Evolutionary conservation across 768 basidiomycete species (phyloP), one percentile per base, ranked within the genome.

Genomic region (Galerina sulciceps): DNA sequence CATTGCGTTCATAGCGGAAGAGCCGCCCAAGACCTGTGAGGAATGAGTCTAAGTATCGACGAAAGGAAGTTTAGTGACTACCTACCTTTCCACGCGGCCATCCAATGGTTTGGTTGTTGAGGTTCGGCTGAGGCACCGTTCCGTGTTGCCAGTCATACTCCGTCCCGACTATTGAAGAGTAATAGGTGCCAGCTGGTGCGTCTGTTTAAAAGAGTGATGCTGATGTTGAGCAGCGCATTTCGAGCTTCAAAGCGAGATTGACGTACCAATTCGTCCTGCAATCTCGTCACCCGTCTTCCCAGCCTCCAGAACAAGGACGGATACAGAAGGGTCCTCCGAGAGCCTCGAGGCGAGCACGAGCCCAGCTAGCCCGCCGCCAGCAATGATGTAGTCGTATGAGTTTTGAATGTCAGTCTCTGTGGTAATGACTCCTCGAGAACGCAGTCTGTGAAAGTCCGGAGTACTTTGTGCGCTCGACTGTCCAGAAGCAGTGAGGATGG

Each of bases 1-100:
- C 74, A 87, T 74, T 26, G 84, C 85, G 72, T 89, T 89, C 65
- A 87, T 79, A 5, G 85, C 85, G 35, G 84, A 79, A 1, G 81
- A 84, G 6, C 86, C 86, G 55, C 86, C 86, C 36, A 88, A 77
- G 36, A 85, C 65, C 72, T 72, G 11, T 26, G 1, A 22, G 10
- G 17, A 43, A 41, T 31, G 26, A 31, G 26, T 1, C 4, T 31
- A 8, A n/a, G 2, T 8, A 8, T 31, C 8, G 26, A 31, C 26
- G 8, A 2, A 31, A 31, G 5, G 2, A 31, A 31, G 26, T 31
- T 31, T 0, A 31, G 26, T 23, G 22, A 40, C 35, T 38, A 47
- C 63, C 14, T 38, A 74, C 81, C 69, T 86, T 86, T 31, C 88
- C 87, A 6, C 81, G 72, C 0, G 86, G 81, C 85, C 85, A 86